Percentiles rank a stretch among this genome's conserved stretches.
Evolutionary conservation across 768 basidiomycete species (phyloP).

Genomic region (Termitomyces sp.): DNA sequence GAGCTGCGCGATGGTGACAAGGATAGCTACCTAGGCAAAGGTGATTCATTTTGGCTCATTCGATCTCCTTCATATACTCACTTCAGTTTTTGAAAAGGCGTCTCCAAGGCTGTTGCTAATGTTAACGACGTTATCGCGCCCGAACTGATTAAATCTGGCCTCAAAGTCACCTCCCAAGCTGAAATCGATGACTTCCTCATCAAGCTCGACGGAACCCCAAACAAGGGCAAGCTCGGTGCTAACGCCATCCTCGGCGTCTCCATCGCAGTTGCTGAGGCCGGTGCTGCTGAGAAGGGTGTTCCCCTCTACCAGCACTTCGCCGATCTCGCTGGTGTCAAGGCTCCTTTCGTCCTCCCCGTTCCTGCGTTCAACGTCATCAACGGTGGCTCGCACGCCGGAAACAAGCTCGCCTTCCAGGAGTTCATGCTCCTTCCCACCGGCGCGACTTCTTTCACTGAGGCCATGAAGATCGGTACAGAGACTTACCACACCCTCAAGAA

Average conservation of each 20-base stretch:
- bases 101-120: conserved; percentile 89
- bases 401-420: conserved; percentile 99
- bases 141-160: conserved; percentile 77
- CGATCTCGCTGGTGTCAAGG: conserved; percentile 91
- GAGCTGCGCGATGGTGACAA: conserved; percentile 99
- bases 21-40: conserved; percentile 91
- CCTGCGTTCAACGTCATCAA: conserved; percentile 99
- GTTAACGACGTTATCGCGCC: conserved; percentile 92
- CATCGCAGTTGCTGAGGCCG: conserved; percentile 93
- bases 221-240: conserved; percentile 99
- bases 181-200: conserved; percentile 97
- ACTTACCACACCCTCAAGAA: conserved; percentile 98
- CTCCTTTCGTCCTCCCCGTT: conserved; percentile 88
- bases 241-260: conserved; percentile 99
- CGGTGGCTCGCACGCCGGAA: conserved; percentile 98
- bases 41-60: conserved; percentile 36
- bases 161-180: conserved; percentile 88
- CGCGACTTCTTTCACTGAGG: conserved; percentile 88
- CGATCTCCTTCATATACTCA: conserved; percentile 6
- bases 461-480: conserved; percentile 98
- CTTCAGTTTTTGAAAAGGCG: conserved; percentile 54
- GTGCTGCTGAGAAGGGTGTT: conserved; percentile 90
- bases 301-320: conserved; percentile 97
- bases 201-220: conserved; percentile 94
- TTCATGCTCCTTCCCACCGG: conserved; percentile 99